Conservation (phyloP, 306 rosid genomes). For the Pueraria montana region DNA sequence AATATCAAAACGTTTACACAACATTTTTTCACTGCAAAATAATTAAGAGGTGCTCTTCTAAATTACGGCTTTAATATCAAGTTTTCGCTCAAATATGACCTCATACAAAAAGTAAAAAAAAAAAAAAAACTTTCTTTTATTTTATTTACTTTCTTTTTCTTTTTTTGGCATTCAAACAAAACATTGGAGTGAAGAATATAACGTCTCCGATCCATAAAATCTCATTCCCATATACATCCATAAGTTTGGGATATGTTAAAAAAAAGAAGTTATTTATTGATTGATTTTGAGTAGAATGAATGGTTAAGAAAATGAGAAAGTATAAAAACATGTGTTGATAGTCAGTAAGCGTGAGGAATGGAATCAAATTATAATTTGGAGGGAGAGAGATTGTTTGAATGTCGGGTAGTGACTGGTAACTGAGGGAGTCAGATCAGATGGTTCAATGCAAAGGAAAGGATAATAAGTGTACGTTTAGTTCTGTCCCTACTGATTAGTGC, state of each 20-base stretch:
- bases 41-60: not conserved
- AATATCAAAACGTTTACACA: too few species aligned
- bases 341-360: not conserved
- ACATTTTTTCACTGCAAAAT: not conserved
- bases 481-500: constrained; percentile 45
- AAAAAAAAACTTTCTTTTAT: too few species aligned
- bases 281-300: too few species aligned
- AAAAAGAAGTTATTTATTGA: too few species aligned
- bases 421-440: constrained; percentile 45
- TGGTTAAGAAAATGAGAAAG: not conserved
- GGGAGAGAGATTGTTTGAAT: constrained; percentile 27
- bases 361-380: not conserved
- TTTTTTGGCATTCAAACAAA: too few species aligned
- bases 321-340: not conserved
- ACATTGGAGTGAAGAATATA: too few species aligned
- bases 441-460: constrained; percentile 35
- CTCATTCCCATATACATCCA: too few species aligned
- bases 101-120: too few species aligned
- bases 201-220: too few species aligned
- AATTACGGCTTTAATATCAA: not conserved
- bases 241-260: too few species aligned
- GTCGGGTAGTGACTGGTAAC: constrained; percentile 44
- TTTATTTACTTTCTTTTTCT: too few species aligned
- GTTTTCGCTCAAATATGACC: not conserved
- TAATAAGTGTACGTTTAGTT: constrained; percentile 24